Percentiles rank a stretch among this genome's conserved stretches.
Conservation (phyloP, 768 basidiomycete genomes). For the Phaffia australis region DNA sequence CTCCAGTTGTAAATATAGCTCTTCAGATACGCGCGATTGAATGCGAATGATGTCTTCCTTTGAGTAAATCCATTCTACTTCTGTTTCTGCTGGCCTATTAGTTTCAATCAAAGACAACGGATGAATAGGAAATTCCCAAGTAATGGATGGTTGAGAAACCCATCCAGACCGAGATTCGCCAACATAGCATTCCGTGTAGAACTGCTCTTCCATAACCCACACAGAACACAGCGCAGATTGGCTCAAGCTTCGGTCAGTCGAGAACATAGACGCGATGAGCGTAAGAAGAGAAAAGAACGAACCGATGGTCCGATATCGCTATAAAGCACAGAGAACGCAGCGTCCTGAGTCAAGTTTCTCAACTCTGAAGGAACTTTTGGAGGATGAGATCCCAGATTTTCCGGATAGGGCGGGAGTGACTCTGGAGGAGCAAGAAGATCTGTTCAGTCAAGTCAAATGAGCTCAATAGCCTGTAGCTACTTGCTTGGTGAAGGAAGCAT, state of each 20-base stretch:
- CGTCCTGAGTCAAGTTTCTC: not conserved
- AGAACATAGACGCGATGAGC: too few relatives aligned
- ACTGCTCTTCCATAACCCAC: not conserved
- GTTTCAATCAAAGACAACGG: too few relatives aligned
- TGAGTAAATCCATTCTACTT: too few relatives aligned
- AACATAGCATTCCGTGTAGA: constrained; percentile 10
- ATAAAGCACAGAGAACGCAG: constrained; percentile 17
- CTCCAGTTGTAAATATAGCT: too few relatives aligned
- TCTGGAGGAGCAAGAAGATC: constrained; percentile 7
- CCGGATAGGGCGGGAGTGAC: constrained; percentile 13
- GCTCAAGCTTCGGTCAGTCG: too few relatives aligned
- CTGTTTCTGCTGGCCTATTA: too few relatives aligned
- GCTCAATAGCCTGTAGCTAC: too few relatives aligned
- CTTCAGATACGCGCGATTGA: too few relatives aligned
- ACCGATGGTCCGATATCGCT: constrained; percentile 10
- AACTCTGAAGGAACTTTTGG: not conserved
- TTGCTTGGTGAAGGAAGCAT: not conserved
- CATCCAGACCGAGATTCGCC: constrained; percentile 2
- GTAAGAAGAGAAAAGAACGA: too few relatives aligned
- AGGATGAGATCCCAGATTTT: not conserved
- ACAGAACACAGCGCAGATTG: too few relatives aligned
- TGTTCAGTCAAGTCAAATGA: not conserved
- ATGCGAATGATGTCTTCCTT: too few relatives aligned
- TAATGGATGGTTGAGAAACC: constrained; percentile 1
- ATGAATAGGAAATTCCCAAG: too few relatives aligned